Base-by-base conservation (phyloP, 176 grass and related monocot species). In the Hsuehochloa calcarea region DNA sequence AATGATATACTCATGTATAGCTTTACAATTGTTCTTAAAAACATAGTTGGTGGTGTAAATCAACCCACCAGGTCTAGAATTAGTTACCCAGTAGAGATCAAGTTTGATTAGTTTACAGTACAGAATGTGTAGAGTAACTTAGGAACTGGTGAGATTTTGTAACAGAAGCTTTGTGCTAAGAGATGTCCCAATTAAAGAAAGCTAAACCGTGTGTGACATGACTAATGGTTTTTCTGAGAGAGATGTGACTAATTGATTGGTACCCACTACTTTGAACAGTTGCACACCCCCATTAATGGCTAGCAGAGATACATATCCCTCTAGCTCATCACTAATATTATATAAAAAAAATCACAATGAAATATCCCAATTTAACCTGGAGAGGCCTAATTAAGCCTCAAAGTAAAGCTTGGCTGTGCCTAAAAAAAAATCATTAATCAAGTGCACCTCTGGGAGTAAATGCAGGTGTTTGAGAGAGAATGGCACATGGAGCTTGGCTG, bases 401-500 rank as follows among this genome's bases (percentile, higher is more conserved):
- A 26, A 85, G 25, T 38, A 79, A 26, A 37, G 56, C 31, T 16
- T 65, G n/a, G n/a, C n/a, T n/a, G n/a, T n/a, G n/a, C n/a, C n/a
- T n/a, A n/a, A n/a, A n/a, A n/a, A n/a, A n/a, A n/a, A n/a, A 40
- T 86, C 44, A 43, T 45, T 47, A 25, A 56, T 81, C n/a, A 49
- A 41, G 22, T 65, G 43, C 65, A 51, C 78, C 51, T 8, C 19
- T 76, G 25, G 27, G 46, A 72, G 37, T 27, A 79, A 88, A 10
- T 72, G 46, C 44, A 35, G 44, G 23, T 64, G 19, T 70, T 25
- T 64, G 10, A 0, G 8, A 13, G 25, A 64, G 31, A 47, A 65
- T 64, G 65, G 80, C 74, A 84, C 80, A 84, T 84, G 87, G 35
- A 84, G 37, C 3, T 61, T 64, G 63, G 50, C 8, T 45, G 27